Base-by-base conservation (phyloP, 768 basidiomycete genomes). In the Leccinum arenicola region DNA sequence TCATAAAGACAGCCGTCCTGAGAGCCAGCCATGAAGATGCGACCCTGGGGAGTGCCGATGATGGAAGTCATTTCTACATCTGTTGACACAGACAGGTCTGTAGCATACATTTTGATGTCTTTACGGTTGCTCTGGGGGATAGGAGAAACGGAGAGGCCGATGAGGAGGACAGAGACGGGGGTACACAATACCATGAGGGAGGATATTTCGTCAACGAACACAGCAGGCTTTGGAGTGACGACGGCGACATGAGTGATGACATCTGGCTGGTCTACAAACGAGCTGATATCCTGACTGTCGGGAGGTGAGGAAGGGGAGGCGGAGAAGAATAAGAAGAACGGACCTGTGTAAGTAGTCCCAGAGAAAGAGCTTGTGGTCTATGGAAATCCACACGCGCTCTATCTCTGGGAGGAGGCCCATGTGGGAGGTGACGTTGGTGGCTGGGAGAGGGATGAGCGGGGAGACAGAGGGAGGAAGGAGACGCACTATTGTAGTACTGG, bases 261-360 rank as follows among this genome's bases (percentile, higher is more conserved):
- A 65, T 97, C 91, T 15, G 88, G 84, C 68, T 96, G 91, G 70
- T 96, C 93, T 35, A 90, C 86, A 70, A 91, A 96, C n/a, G 92
- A 92, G 63, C 83, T 88, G 64, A 97, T 87, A 71, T 95, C 93
- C 73, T 91, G 87, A n/a, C 94, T 90, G 62, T 48, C 57, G 58
- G 47, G 53, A 15, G 53, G 49, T 57, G 62, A 64, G 45, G 14
- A 56, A 56, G 52, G 25, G 54, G 11, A 3, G 23, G 3, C 56
- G 35, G 31, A 11, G 57, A 45, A 54, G 23, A 47, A 54, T 12
- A 50, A 15, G 23, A 45, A 78, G 25, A 45, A 78, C 89, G 57
- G 64, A 96, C 95, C 94, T 93, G 65, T 96, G 91, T 36, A 87
- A 77, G 71, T 97, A 99, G 73, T 99, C 94, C 97, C 97, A 98